A percentile compares a stretch with the other conserved stretches of the same genome.
Evolutionary conservation across 495 filamentous ascomycete species (phyloP).

Genomic region (Diplogelasinospora grovesii): DNA sequence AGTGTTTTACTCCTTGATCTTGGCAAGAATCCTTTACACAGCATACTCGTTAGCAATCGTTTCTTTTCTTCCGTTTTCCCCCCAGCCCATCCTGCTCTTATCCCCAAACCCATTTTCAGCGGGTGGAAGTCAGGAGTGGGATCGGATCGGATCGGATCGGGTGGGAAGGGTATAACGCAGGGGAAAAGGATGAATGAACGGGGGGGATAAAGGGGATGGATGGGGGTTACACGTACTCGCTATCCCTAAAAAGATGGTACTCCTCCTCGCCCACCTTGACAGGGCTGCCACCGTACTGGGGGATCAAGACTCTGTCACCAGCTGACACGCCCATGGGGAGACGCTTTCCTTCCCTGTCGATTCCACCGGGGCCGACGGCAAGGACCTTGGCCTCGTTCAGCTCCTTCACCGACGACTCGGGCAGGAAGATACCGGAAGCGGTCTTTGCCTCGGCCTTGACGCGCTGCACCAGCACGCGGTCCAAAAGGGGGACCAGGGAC

Average conservation of each 20-base stretch:
- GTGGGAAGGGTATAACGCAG: neutral
- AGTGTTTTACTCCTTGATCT: constrained; percentile 86
- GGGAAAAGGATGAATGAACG: no score
- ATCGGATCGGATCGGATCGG: no score
- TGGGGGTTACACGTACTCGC: no score
- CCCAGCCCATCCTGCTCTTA: no score
- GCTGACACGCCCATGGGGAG: constrained; percentile 69
- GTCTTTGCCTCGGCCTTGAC: constrained; percentile 97
- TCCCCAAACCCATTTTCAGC: neutral
- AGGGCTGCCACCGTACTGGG: constrained; percentile 92
- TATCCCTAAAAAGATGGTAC: constrained; percentile 90
- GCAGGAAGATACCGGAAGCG: constrained; percentile 91
- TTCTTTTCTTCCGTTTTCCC: no score
- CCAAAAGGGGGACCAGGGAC: constrained; percentile 89
- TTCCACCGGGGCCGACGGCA: constrained; percentile 81
- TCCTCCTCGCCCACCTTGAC: constrained; percentile 97
- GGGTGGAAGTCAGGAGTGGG: no score
- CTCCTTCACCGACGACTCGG: constrained; percentile 95
- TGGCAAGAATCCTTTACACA: constrained; percentile 63
- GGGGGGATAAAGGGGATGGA: no score
- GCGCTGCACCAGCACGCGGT: constrained; percentile 97
- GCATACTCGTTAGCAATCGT: no score
- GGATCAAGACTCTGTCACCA: constrained; percentile 94
- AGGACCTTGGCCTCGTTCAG: constrained; percentile 95
- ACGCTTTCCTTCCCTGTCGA: constrained; percentile 83